phyloP scores from a whole-genome alignment of 2,329 filamentous ascomycete species.

The Chaetomium olivaceum region DNA sequence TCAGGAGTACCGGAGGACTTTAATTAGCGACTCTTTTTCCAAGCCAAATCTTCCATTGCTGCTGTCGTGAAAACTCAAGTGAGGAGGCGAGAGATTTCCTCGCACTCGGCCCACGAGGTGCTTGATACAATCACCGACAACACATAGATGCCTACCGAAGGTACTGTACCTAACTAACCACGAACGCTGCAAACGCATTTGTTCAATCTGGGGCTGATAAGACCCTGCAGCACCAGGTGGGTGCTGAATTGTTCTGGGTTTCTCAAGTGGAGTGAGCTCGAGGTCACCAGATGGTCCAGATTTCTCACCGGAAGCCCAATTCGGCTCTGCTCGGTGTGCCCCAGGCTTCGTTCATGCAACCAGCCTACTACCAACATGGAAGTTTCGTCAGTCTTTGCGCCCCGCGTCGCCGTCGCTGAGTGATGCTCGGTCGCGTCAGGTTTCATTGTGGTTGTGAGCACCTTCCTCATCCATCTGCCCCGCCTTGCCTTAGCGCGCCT shows the following conservation, averaged over 20 bases:
- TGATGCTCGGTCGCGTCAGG: not conserved
- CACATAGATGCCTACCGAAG: too few species aligned
- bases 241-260: not conserved
- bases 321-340: not conserved
- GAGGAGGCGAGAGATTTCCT: not conserved
- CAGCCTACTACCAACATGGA: too few species aligned
- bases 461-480: conserved; percentile 16
- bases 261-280: not conserved
- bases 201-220: not conserved
- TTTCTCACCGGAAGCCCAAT: not conserved
- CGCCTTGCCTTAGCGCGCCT: conserved; percentile 9
- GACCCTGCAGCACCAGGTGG: not conserved
- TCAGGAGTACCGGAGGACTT: too few species aligned
- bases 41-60: not conserved
- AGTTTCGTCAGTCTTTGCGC: not conserved
- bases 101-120: not conserved
- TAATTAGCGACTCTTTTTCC: not conserved
- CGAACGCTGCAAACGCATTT: too few species aligned
- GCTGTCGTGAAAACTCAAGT: too few species aligned
- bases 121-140: not conserved
- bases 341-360: not conserved
- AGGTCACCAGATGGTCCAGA: not conserved
- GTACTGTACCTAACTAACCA: too few species aligned
- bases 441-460: conserved; percentile 9
- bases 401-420: not conserved